Base-by-base conservation (phyloP, 108 stramenopile species). In the Thalassiosira profunda region DNA sequence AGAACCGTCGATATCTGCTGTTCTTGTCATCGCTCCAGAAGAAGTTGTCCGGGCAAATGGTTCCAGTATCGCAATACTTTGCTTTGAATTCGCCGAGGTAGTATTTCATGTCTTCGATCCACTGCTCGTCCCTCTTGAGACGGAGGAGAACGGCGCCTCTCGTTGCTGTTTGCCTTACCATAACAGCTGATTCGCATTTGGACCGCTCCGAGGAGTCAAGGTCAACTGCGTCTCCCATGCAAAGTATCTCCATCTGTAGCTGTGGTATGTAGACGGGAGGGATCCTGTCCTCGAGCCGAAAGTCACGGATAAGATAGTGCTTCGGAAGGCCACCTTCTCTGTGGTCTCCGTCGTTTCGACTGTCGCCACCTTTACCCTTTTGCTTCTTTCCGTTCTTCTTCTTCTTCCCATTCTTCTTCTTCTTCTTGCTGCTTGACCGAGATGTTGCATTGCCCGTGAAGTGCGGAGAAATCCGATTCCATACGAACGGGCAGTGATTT, bases 401-500 rank as follows among this genome's bases (percentile, higher is more conserved):
- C 11, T 42, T 69, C 1, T 63, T 56, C 26, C 37, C 38, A 26
- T 59, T 58, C 21, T 35, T 51, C 14, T 44, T 44, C 20, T 41
- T 60, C 14, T 3, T 57, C 24, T 11, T 21, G 38, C 38, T 10
- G 38, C 10, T 40, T 10, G 38, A 11, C 14, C 14, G 38, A 11
- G 38, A 40, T 40, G 38, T 10, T 40, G 18, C 29, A 1, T 58
- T 55, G 0, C 5, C 36, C 9, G 37, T 18, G 9, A 46, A 30
- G 23, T 33, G 31, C 18, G 47, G 56, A 24, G 61, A 44, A 5
- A 45, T 40, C 17, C 46, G 70, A 70, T 78, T 78, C 79, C 73
- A 79, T 11, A 82, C 78, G 66, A 94, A 94, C n/a, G 93, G 90
- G 37, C 93, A 94, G 73, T 94, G 93, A 77, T 94, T 94, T 74